A percentile compares a stretch with the other conserved stretches of the same genome.
Conservation (phyloP, 768 basidiomycete species). For the Naganishia vishniacii region DNA sequence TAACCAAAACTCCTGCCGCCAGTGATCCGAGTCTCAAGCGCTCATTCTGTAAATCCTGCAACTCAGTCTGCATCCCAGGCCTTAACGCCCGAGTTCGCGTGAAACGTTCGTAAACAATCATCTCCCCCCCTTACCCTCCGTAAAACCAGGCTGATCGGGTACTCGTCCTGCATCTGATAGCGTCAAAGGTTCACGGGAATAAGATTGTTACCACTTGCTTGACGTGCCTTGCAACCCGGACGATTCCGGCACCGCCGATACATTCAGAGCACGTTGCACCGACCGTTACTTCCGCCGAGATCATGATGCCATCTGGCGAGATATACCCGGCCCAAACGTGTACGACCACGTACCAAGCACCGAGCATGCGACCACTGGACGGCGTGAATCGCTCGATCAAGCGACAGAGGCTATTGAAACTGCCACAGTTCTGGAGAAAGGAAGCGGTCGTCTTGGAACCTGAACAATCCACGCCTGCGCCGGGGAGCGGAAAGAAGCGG, state of each 20-base stretch:
- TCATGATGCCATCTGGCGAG: too few species aligned
- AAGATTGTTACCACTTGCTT: conserved; percentile 4
- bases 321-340: not conserved
- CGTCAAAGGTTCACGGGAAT: conserved; percentile 1
- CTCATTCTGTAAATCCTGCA: conserved; percentile 67
- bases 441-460: conserved; percentile 2
- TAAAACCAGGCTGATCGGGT: not conserved
- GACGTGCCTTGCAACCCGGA: conserved; percentile 1
- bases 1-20: not conserved
- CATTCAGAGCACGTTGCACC: not conserved
- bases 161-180: too few species aligned
- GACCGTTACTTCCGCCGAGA: too few species aligned
- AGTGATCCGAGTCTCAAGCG: conserved; percentile 83
- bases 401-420: not conserved
- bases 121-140: not conserved
- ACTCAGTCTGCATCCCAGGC: conserved; percentile 63
- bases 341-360: too few species aligned
- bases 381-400: not conserved
- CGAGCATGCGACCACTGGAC: not conserved
- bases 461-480: not conserved
- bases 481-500: too few species aligned
- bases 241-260: conserved; percentile 15
- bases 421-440: conserved; percentile 7
- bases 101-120: conserved; percentile 54
- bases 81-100: conserved; percentile 61